Evolutionary conservation across 768 basidiomycete genomes (phyloP).

Genomic region (Serpula lacrymans): DNA sequence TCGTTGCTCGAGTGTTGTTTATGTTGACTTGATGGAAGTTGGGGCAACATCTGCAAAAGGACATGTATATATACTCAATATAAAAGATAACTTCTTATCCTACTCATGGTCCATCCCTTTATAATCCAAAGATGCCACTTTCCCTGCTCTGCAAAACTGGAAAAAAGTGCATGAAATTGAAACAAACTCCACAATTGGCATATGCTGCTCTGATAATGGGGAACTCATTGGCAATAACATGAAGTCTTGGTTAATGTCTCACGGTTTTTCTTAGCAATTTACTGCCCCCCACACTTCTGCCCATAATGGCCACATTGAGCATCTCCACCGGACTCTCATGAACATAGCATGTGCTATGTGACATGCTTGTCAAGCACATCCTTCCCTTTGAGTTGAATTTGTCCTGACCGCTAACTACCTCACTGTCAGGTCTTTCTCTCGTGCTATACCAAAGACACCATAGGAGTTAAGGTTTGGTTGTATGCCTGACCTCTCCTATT

Average conservation of each 20-base stretch:
- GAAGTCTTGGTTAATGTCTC: constrained; percentile 4
- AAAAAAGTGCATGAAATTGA: not conserved
- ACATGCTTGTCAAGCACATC: constrained; percentile 18
- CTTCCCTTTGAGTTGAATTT: constrained; percentile 29
- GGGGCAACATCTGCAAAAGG: constrained; percentile 20
- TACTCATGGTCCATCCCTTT: constrained; percentile 7
- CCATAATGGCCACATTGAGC: constrained; percentile 34
- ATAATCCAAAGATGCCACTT: not conserved
- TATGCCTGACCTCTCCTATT: constrained; percentile 22
- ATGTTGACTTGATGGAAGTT: constrained; percentile 27
- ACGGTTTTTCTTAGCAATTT: constrained; percentile 12
- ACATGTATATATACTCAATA: constrained; percentile 20
- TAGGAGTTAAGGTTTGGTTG: constrained; percentile 10
- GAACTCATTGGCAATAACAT: constrained; percentile 14
- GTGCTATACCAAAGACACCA: constrained; percentile 9
- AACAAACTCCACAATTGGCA: not conserved
- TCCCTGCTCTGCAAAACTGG: constrained; percentile 3
- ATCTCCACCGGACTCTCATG: constrained; percentile 32
- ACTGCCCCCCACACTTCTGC: constrained; percentile 33
- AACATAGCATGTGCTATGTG: constrained; percentile 26
- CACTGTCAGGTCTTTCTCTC: not conserved
- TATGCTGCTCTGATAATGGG: constrained; percentile 16
- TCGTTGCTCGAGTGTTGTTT: constrained; percentile 25
- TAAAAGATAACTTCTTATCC: constrained; percentile 10
- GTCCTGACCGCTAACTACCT: constrained; percentile 22